phyloP scores from a whole-genome alignment of 2,329 filamentous ascomycete genomes.

The Aspergillus sp. region DNA sequence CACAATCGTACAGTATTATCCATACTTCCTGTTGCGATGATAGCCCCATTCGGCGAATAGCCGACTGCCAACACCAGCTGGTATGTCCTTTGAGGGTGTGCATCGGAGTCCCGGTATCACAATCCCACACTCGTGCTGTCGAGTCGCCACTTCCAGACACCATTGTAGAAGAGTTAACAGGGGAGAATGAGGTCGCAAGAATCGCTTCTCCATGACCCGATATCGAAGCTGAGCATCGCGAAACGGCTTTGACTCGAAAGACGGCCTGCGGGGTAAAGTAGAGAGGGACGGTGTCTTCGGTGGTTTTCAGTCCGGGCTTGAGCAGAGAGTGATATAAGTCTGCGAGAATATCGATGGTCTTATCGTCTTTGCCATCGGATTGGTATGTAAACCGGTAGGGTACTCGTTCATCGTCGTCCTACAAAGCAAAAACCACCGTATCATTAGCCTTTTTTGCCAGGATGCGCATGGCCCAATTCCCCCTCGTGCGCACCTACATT shows the following conservation, averaged over 20 bases:
- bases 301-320: constrained; percentile 44
- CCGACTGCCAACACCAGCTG: constrained; percentile 78
- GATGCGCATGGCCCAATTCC: constrained; percentile 2
- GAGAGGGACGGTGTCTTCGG: constrained; percentile 55
- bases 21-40: constrained; percentile 84
- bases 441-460: constrained; percentile 1
- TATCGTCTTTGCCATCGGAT: constrained; percentile 27
- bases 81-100: constrained; percentile 80
- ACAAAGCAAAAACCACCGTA: background rate
- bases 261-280: constrained; percentile 77
- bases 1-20: constrained; percentile 87
- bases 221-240: constrained; percentile 79
- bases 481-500: constrained; percentile 45
- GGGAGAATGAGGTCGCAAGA: constrained; percentile 76
- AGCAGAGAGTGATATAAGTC: constrained; percentile 46
- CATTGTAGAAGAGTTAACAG: constrained; percentile 64
- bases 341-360: constrained; percentile 39
- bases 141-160: constrained; percentile 87
- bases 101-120: constrained; percentile 81
- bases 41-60: constrained; percentile 75
- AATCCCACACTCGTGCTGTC: constrained; percentile 89
- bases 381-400: constrained; percentile 60
- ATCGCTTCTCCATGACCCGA: constrained; percentile 89
- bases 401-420: constrained; percentile 54
- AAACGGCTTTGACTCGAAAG: constrained; percentile 86